Evolutionary conservation across 805 yeast genomes (phyloP).

Genomic region (Brettanomyces bruxellensis): DNA sequence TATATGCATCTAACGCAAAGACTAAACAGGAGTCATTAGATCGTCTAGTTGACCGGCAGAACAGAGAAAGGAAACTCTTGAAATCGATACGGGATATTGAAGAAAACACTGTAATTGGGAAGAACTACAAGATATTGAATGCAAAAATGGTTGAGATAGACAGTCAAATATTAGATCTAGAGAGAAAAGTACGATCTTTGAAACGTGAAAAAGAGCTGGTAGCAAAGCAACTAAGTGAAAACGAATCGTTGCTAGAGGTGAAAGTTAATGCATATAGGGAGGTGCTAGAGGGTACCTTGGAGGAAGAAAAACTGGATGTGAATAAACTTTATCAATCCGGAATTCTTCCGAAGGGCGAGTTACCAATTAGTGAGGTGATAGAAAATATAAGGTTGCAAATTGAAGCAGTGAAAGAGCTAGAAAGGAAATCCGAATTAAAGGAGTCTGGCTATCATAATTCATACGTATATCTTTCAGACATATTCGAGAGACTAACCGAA

Average conservation of each 20-base stretch:
- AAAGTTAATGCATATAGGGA: constrained; percentile 36
- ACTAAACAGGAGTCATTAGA: not conserved
- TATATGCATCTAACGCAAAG: constrained; percentile 31
- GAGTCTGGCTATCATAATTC: constrained; percentile 17
- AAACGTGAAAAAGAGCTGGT: constrained; percentile 27
- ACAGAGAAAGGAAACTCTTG: constrained; percentile 25
- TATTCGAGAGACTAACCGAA: constrained; percentile 15
- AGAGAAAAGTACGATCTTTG: constrained; percentile 25
- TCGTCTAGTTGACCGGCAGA: constrained; percentile 32
- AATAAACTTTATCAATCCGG: constrained; percentile 2
- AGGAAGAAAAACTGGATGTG: constrained; percentile 13
- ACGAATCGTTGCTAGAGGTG: constrained; percentile 43
- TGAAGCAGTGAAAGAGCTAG: constrained; percentile 17
- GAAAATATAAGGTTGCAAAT: constrained; percentile 18
- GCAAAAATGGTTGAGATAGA: constrained; percentile 26
- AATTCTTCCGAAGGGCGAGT: not conserved
- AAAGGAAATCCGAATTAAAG: constrained; percentile 8
- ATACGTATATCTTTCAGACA: constrained; percentile 16
- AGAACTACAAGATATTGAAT: constrained; percentile 28
- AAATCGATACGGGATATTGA: constrained; percentile 30
- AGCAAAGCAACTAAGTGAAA: constrained; percentile 30
- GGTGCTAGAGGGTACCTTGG: constrained; percentile 17
- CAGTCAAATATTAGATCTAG: constrained; percentile 30
- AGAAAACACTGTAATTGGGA: constrained; percentile 33
- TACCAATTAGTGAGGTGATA: constrained; percentile 6